Percentiles rank a stretch among this genome's conserved stretches.
phyloP scores from a whole-genome alignment of 306 rosid species.

The Glycine latifolia region DNA sequence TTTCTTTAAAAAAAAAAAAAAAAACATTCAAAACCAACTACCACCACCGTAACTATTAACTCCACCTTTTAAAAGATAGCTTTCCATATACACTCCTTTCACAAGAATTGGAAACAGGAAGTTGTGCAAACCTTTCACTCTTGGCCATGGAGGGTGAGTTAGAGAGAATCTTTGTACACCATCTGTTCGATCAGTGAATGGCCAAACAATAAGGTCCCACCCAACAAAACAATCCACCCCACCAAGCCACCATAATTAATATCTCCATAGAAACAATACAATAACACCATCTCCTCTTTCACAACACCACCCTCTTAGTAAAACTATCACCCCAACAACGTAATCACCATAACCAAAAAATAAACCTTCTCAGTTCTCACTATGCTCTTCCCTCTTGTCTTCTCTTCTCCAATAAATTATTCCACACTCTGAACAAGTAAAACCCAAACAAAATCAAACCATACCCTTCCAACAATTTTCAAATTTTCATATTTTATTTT shows the following conservation, averaged over 20 bases:
- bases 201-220: slow-evolving; percentile 44
- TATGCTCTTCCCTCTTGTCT: neutral
- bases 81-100: neutral
- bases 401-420: slow-evolving; percentile 38
- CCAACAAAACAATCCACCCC: no score
- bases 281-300: slow-evolving; percentile 8
- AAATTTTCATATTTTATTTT: neutral
- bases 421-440: slow-evolving; percentile 46
- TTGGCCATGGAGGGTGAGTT: neutral
- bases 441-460: slow-evolving; percentile 22
- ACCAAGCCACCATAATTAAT: no score
- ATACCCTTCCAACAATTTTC: neutral
- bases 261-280: neutral
- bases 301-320: slow-evolving; percentile 1
- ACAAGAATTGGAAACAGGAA: neutral
- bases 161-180: slow-evolving; percentile 40
- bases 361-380: neutral
- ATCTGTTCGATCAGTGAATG: slow-evolving; percentile 58
- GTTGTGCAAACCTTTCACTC: neutral
- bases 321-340: neutral
- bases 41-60: no score
- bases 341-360: neutral
- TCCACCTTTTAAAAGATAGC: neutral
- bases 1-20: no score
- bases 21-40: no score